Base-by-base conservation (phyloP, 495 filamentous ascomycete genomes). In the Penicillium cataractarum region DNA sequence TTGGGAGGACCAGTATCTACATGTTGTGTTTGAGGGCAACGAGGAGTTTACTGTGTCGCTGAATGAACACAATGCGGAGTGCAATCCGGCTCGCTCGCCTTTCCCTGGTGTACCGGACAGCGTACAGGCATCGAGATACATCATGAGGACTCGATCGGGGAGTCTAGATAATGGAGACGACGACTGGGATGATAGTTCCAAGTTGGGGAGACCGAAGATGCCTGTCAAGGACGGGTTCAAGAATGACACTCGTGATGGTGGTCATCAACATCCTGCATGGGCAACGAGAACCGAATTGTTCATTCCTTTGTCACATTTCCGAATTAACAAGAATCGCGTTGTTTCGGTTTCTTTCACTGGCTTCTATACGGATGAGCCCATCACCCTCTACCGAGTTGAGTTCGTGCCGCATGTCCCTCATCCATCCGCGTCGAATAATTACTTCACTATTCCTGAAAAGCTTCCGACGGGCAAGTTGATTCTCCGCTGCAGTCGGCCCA, bases 91-190 rank as follows among this genome's bases (percentile, higher is more conserved):
- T 22, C 79, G 85, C 19, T 78, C 78, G n/a, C 90, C 90, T 0
- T 92, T 83, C 65, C 89, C 90, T 0, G 89, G 87, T 67, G 90
- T 89, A 6, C 89, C 88, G 80, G 90, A 93, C 69, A 88, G 84
- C 2, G 79, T 91, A 21, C 87, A 92, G 64, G 89, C 89, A 2
- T 77, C 83, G 3, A 81, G 89, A 42, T 93, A 93, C 69, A 50
- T 69, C 9, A 62, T 73, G 64, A 60, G 54, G 29, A 67, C 62
- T 8, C 17, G 49, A 4, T 10, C 6, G 8, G 26, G 37, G 35
- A 1, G 22, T 6, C 31, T 31, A 1, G 33, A 55, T 1, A 12
- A 57, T 9, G 54, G 49, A 39, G 46, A 39, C 4, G 26, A 48
- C 27, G 55, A 62, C 19, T 55, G 33, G 17, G 55, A 64, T 40